A percentile compares a stretch with the other conserved stretches of the same genome.
Conservation (phyloP, 768 basidiomycete species). For the Russula earlei region DNA sequence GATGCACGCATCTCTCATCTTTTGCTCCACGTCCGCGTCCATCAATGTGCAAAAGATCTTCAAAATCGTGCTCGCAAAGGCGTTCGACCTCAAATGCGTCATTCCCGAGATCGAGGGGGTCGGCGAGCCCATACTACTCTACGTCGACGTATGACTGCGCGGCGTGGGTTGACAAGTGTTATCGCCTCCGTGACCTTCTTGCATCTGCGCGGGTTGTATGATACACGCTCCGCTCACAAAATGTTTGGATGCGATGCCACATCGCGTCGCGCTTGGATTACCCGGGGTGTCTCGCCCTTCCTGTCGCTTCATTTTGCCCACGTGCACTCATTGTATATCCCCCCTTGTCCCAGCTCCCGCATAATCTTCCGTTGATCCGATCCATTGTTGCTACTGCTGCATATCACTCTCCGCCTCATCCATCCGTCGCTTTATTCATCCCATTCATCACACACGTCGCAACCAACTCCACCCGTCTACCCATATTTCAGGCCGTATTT, state of each 20-base stretch:
- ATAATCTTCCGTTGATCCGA: conserved; percentile 14
- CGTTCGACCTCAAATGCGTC: conserved; percentile 97
- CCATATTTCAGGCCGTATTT: conserved; percentile 13
- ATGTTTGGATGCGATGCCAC: background rate
- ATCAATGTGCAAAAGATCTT: conserved; percentile 99
- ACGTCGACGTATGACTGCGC: conserved; percentile 63
- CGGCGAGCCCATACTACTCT: conserved; percentile 91
- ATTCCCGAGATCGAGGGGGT: conserved; percentile 97
- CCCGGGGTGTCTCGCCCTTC: background rate
- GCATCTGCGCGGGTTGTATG: conserved; percentile 3
- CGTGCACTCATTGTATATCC: conserved; percentile 14
- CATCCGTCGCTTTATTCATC: conserved; percentile 14
- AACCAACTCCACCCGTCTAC: conserved; percentile 7
- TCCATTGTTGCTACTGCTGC: conserved; percentile 20
- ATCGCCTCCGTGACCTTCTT: background rate
- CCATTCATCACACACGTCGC: conserved; percentile 13
- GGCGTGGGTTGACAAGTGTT: background rate
- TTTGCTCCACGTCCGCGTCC: conserved; percentile 96
- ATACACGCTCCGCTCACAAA: conserved; percentile 7
- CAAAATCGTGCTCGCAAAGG: conserved; percentile 95
- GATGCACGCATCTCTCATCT: conserved; percentile 99
- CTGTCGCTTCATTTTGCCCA: too few relatives aligned
- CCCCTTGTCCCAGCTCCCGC: conserved; percentile 5
- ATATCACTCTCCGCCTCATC: conserved; percentile 18
- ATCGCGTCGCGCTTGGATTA: background rate